A percentile compares a stretch with the other conserved stretches of the same genome.
Conservation (phyloP, 176 grass and related monocot genomes). For the Puya raimondii region DNA sequence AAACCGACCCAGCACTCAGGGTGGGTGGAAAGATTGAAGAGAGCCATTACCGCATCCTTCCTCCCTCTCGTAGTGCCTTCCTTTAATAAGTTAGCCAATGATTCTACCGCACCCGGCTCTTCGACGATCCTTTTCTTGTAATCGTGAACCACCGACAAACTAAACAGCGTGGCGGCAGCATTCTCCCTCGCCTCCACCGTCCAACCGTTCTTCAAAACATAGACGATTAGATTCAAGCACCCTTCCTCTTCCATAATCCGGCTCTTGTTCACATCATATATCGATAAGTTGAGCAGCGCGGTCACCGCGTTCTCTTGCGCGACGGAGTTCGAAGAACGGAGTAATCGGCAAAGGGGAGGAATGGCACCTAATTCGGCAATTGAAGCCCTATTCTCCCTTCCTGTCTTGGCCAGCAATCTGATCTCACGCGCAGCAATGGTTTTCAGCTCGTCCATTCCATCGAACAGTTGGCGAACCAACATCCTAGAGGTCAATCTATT, state of each 20-base stretch:
- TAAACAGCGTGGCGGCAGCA: slow-evolving; percentile 91
- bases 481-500: slow-evolving; percentile 67
- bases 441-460: slow-evolving; percentile 40
- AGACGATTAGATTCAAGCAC: slow-evolving; percentile 57
- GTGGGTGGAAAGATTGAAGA: slow-evolving; percentile 95
- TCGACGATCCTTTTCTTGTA: slow-evolving; percentile 88
- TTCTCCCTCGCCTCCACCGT: slow-evolving; percentile 84
- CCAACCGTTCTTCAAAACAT: slow-evolving; percentile 70
- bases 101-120: slow-evolving; percentile 61
- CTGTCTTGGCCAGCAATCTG: slow-evolving; percentile 76
- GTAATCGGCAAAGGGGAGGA: slow-evolving; percentile 52
- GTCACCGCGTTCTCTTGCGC: slow-evolving; percentile 93
- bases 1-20: slow-evolving; percentile 64
- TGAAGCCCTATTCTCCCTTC: slow-evolving; percentile 64
- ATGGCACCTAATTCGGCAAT: slow-evolving; percentile 78
- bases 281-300: slow-evolving; percentile 78
- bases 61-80: slow-evolving; percentile 70
- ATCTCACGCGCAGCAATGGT: slow-evolving; percentile 56
- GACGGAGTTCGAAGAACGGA: slow-evolving; percentile 45
- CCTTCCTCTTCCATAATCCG: slow-evolving; percentile 71
- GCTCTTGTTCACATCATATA: slow-evolving; percentile 76
- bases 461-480: slow-evolving; percentile 45
- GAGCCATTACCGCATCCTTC: slow-evolving; percentile 96
- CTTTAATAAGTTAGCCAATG: slow-evolving; percentile 59
- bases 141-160: slow-evolving; percentile 83